These are phyloP conservation scores for Malus hybrid DNA, from an alignment of 331 rosid species.

Conservation along the genomic window DNA sequence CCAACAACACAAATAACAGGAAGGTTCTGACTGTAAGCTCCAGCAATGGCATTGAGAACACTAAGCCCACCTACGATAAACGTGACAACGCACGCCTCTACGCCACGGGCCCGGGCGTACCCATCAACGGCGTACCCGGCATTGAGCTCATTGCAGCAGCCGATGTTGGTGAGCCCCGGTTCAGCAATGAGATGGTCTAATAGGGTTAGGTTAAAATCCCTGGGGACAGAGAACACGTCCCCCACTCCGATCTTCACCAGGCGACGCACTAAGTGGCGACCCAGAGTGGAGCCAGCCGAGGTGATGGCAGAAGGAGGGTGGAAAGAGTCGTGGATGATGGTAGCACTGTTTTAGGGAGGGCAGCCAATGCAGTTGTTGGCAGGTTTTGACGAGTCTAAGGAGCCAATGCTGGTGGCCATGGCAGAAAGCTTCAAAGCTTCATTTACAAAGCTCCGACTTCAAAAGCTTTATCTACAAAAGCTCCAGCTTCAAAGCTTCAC, in stretches of 20 bases:
- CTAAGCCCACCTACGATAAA: slow-evolving; percentile 49
- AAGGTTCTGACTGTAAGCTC: slow-evolving; percentile 46
- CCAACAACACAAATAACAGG: slow-evolving; percentile 44
- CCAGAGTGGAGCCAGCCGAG: slow-evolving; percentile 22
- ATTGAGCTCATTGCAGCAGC: slow-evolving; percentile 48
- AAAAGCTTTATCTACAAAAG: too few relatives aligned
- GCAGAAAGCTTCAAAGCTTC: not conserved
- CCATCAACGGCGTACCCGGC: slow-evolving; percentile 46
- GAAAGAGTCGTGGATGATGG: slow-evolving; percentile 11
- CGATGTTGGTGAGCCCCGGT: slow-evolving; percentile 31
- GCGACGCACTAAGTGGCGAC: slow-evolving; percentile 38
- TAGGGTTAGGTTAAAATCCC: slow-evolving; percentile 39
- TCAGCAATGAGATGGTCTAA: slow-evolving; percentile 42
- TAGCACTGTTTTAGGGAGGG: slow-evolving; percentile 13
- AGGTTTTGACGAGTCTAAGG: slow-evolving; percentile 17
- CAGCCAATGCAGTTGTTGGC: slow-evolving; percentile 9
- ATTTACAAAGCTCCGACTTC: too few relatives aligned
- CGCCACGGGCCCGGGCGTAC: slow-evolving; percentile 32
- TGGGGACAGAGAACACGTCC: slow-evolving; percentile 36
- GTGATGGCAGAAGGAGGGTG: not conserved
- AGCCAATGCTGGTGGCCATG: slow-evolving; percentile 14
- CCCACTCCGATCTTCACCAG: slow-evolving; percentile 29
- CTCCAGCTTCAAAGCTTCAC: too few relatives aligned
- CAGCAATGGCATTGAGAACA: slow-evolving; percentile 43
- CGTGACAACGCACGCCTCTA: slow-evolving; percentile 39